Base-by-base conservation (phyloP, 1,284 basidiomycete species). In the Malassezia nana region DNA sequence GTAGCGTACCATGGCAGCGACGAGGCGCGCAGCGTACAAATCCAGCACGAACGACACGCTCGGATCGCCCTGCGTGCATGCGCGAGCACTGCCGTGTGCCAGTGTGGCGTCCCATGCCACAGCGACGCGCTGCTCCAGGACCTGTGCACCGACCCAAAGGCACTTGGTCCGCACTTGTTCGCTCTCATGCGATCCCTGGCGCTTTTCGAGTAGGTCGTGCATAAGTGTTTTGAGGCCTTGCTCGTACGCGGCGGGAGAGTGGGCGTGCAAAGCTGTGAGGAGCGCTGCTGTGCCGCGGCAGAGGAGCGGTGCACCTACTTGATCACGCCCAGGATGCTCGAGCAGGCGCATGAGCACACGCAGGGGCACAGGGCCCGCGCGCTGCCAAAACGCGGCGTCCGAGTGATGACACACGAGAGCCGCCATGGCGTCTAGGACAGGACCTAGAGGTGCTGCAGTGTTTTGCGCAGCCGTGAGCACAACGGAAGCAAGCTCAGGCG, bases 161-260 rank as follows among this genome's bases (percentile, higher is more conserved):
- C 16, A 41, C 7, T 20, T 20, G 29, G 20, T n/a, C 3, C 53
- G 44, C 7, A 41, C 16, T 2, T 57, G 54, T 26, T 38, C 51
- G 9, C 57, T 45, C 22, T 65, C 57, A 43, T 68, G 62, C 12
- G 59, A 59, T 18, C 60, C 58, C 53, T 73, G 69, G 55, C 63
- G 59, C 31, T 64, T 52, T 48, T 73, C 70, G 18, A 73, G 59
- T 9, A 68, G 46, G 32, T 64, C 65, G 50, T 73, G 62, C 42
- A 61, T 64, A 30, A 68, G 44, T 25, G 62, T 54, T 54, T 69
- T 69, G 43, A 68, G 54, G 9, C 58, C 59, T 20, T 72, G 64
- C 32, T 54, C 59, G 39, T 63, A 66, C 26, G 53, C 51, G 25
- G 50, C 52, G 16, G 50, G 54, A 13, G 48, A 49, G 43, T 58